Evolutionary conservation across 805 yeast genomes (phyloP).

Genomic region (Sugiyamaella boreocaroliniensis): DNA sequence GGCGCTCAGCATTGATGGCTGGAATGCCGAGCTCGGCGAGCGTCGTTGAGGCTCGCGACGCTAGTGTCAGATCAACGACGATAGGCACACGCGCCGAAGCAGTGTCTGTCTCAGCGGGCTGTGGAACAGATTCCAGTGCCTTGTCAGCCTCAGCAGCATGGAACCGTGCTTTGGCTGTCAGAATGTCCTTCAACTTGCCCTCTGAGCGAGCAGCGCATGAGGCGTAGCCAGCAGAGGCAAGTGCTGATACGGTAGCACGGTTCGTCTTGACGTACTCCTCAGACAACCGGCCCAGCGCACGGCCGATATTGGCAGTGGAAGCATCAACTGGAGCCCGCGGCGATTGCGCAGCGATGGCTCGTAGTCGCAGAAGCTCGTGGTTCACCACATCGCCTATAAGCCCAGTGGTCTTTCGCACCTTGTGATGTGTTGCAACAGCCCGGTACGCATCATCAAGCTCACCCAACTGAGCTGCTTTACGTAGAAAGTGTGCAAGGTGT

Average conservation of each 20-base stretch:
- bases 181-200: neutral
- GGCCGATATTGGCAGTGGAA: neutral
- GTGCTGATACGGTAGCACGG: neutral
- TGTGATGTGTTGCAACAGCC: neutral
- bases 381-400: neutral
- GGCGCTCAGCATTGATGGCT: neutral
- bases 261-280: neutral
- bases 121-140: neutral
- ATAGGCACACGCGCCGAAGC: neutral
- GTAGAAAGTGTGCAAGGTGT: constrained; percentile 19
- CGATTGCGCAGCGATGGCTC: neutral
- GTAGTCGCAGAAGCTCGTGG: neutral
- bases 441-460: constrained; percentile 10
- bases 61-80: neutral
- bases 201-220: neutral
- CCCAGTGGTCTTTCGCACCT: neutral
- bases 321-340: neutral
- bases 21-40: neutral
- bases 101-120: neutral
- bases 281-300: neutral
- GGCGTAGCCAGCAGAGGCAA: neutral
- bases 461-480: constrained; percentile 24
- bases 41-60: neutral
- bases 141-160: neutral
- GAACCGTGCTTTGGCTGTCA: neutral